These are phyloP conservation scores for Dryadomyces quercivorus DNA, from an alignment of 2,329 filamentous ascomycete species.

Conservation along the genomic window DNA sequence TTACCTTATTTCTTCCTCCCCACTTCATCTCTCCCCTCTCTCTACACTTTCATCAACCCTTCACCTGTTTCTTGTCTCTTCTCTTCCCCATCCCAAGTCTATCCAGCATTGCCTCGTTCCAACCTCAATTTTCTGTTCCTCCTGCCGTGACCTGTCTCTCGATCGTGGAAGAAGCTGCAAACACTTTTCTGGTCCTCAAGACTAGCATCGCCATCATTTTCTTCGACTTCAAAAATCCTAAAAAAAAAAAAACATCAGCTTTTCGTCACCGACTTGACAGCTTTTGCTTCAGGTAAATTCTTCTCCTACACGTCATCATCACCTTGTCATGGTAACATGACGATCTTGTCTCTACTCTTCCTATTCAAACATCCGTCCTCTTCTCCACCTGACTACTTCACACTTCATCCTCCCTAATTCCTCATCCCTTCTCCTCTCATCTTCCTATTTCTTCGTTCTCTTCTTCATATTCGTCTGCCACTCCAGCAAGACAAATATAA, in stretches of 20 bases:
- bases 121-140: too few relatives aligned
- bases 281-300: background rate
- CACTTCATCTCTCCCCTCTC: background rate
- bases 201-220: background rate
- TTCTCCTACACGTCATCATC: background rate
- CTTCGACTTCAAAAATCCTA: background rate
- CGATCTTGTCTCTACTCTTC: too few relatives aligned
- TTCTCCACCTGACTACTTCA: background rate
- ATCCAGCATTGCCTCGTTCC: too few relatives aligned
- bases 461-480: background rate
- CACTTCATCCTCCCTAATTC: background rate
- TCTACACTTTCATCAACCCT: background rate
- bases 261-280: background rate
- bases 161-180: background rate
- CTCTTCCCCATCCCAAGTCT: background rate
- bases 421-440: background rate
- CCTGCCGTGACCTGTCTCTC: too few relatives aligned
- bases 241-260: too few relatives aligned
- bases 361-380: too few relatives aligned
- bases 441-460: too few relatives aligned
- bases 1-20: background rate
- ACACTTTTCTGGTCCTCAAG: background rate
- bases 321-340: too few relatives aligned
- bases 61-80: background rate
- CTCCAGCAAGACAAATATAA: too few relatives aligned